Percentiles rank a stretch among this genome's conserved stretches.
Evolutionary conservation across 352 stramenopile genomes (phyloP).

Genomic region (Peronospora tabacina): DNA sequence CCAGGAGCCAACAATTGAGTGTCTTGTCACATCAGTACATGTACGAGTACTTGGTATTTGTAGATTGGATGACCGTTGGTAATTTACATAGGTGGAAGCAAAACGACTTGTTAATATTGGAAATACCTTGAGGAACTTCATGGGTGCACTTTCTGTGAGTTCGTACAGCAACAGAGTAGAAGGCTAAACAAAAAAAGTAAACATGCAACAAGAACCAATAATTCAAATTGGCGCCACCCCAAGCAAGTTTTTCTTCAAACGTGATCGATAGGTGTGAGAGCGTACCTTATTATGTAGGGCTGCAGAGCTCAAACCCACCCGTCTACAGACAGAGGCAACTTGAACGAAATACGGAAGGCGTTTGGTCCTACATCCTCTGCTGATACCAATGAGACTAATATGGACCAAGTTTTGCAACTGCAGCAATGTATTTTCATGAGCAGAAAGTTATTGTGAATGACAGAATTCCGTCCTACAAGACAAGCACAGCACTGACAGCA

Average conservation of each 20-base stretch:
- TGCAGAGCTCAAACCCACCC: no score
- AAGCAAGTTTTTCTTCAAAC: no score
- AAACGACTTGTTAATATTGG: conserved; percentile 19
- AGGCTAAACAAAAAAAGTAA: no score
- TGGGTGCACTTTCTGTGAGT: no score
- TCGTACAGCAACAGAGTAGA: no score
- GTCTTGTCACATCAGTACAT: neutral
- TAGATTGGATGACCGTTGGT: conserved; percentile 7
- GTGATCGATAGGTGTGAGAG: no score
- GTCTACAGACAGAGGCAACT: no score
- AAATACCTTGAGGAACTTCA: conserved; percentile 1
- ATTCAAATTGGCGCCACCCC: no score
- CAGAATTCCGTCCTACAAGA: conserved; percentile 6
- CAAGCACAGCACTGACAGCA: conserved; percentile 3
- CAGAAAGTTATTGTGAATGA: conserved; percentile 38
- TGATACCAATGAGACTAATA: conserved; percentile 15
- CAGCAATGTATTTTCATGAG: conserved; percentile 50
- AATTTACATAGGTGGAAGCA: neutral
- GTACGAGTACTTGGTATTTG: neutral
- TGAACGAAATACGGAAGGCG: no score
- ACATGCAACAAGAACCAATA: no score
- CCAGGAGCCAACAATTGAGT: conserved; percentile 1
- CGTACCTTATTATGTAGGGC: no score
- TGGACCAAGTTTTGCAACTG: conserved; percentile 29
- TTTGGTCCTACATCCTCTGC: neutral